Evolutionary conservation across 1,284 basidiomycete species (phyloP).

Genomic region (Moniliella sp.): DNA sequence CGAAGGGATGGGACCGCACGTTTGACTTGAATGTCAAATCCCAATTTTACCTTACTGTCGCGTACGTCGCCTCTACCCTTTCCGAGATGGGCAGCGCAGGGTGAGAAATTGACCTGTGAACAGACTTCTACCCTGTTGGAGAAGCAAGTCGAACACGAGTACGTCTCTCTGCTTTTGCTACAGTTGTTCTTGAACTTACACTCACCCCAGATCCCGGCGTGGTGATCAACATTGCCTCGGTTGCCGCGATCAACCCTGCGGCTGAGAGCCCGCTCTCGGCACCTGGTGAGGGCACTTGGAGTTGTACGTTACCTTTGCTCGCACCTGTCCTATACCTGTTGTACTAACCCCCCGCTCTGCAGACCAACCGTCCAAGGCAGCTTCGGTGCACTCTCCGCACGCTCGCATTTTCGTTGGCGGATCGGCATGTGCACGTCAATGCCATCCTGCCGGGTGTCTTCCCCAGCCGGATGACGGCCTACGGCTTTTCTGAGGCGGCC

Average conservation of each 20-base stretch:
- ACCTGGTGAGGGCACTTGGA: conserved; percentile 52
- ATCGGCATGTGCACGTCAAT: conserved; percentile 44
- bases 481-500: conserved; percentile 42
- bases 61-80: conserved; percentile 7
- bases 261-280: conserved; percentile 40
- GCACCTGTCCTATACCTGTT: neutral
- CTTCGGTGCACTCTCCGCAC: conserved; percentile 53
- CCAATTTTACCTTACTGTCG: conserved; percentile 32
- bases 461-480: conserved; percentile 68
- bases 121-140: no score
- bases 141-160: conserved; percentile 15
- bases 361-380: conserved; percentile 45
- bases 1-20: conserved; percentile 49
- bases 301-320: conserved; percentile 42
- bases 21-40: conserved; percentile 30
- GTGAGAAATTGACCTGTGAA: no score
- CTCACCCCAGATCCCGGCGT: conserved; percentile 49
- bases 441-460: conserved; percentile 59
- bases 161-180: no score
- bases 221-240: conserved; percentile 52
- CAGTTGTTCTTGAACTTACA: no score
- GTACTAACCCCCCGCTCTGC: neutral
- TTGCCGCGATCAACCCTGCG: conserved; percentile 44
- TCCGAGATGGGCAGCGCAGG: no score
- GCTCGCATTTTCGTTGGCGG: conserved; percentile 49